A percentile compares a stretch with the other conserved stretches of the same genome.
Evolutionary conservation across 129 eudicot species (phyloP).

Genomic region (Flaveria bidentis): DNA sequence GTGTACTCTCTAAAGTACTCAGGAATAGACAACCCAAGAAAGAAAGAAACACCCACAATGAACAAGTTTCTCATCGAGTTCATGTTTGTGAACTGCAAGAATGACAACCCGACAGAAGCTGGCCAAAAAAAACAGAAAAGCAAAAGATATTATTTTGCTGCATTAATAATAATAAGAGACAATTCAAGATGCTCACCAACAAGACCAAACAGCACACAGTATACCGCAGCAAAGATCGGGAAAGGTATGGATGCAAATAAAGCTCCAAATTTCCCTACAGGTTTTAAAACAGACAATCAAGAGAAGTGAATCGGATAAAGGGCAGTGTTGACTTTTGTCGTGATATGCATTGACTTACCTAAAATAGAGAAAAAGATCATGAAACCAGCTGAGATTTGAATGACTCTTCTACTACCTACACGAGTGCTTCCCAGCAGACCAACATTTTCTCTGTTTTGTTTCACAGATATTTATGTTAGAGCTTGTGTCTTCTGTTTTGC

Average conservation of each 20-base stretch:
- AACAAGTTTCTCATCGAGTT: conserved; percentile 97
- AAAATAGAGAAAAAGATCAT: conserved; percentile 96
- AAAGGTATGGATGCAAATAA: conserved; percentile 96
- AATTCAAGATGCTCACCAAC: conserved; percentile 59
- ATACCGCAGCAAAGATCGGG: conserved; percentile 92
- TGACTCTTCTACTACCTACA: conserved; percentile 78
- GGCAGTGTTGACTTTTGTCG: conserved; percentile 4
- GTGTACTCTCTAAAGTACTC: conserved; percentile 96
- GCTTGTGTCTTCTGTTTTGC: background rate
- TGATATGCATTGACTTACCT: conserved; percentile 46
- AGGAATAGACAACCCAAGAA: conserved; percentile 90
- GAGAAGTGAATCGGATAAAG: conserved; percentile 5
- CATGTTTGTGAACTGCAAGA: conserved; percentile 97
- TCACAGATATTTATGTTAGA: conserved; percentile 9
- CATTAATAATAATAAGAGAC: background rate
- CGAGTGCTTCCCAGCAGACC: conserved; percentile 99
- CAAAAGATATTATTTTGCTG: background rate
- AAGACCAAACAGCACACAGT: conserved; percentile 95
- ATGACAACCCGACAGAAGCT: conserved; percentile 98
- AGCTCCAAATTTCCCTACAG: conserved; percentile 93
- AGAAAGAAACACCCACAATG: conserved; percentile 84
- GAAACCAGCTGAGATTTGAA: conserved; percentile 96
- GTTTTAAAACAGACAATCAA: background rate
- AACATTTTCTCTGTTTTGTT: conserved; percentile 72
- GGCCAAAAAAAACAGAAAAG: conserved; percentile 27